These are phyloP conservation scores for Bryopsis sp. DNA, from an alignment of 139 green algal genomes.

Conservation along the genomic window DNA sequence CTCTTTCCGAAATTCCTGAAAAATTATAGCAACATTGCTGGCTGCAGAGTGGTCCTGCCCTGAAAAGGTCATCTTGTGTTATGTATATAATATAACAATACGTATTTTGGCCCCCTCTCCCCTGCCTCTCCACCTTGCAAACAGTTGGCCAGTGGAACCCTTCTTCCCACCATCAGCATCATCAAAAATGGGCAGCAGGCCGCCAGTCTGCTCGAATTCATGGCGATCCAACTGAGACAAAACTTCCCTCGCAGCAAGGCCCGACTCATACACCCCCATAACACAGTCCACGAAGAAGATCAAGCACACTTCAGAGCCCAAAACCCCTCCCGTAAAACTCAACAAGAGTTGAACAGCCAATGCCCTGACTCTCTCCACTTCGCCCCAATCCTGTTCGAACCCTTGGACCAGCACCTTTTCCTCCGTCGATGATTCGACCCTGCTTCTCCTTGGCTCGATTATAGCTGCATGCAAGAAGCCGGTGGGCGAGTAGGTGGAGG, in stretches of 20 bases:
- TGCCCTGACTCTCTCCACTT: conserved; percentile 24
- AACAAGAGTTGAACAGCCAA: conserved; percentile 50
- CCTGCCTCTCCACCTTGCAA: background rate
- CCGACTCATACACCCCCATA: conserved; percentile 26
- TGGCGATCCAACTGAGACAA: conserved; percentile 28
- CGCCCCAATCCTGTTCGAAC: no score
- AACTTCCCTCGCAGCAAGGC: conserved; percentile 35
- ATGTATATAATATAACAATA: no score
- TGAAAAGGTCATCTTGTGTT: no score
- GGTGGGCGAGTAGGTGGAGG: no score
- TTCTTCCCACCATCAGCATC: background rate
- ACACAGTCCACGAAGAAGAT: conserved; percentile 38
- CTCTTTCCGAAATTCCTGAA: no score
- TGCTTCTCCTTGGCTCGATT: no score
- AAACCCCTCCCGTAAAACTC: conserved; percentile 49
- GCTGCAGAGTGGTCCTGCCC: no score
- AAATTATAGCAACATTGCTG: no score
- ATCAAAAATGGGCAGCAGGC: conserved; percentile 26
- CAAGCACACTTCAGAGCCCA: conserved; percentile 29
- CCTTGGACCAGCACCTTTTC: no score
- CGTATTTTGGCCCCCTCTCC: no score
- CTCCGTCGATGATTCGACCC: no score
- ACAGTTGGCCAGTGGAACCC: background rate
- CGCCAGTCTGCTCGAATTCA: conserved; percentile 40
- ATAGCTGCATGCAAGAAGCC: no score